Base-by-base conservation (phyloP, 306 rosid species). In the Lagenaria siceraria region DNA sequence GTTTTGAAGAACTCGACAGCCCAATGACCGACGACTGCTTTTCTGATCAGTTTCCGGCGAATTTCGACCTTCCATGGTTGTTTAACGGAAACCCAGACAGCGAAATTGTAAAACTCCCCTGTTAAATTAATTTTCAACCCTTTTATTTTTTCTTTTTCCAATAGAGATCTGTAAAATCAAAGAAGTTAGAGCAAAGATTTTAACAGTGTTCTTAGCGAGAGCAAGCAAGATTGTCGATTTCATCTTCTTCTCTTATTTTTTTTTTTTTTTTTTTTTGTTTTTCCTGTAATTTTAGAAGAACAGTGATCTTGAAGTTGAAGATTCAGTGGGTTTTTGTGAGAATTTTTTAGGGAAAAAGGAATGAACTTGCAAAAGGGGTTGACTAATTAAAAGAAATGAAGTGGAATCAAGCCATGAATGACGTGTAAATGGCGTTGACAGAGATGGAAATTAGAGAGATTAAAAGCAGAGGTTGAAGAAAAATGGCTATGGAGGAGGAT, bases 1-100 rank as follows among this genome's bases (percentile, higher is more conserved):
- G 90, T 19, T 85, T 91, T 63, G 97, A 91, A 22, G 97, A 89
- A 22, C 80, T 94, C 15, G 87, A 82, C 7, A 64, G 88, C 36
- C 81, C 87, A 58, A 52, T 8, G 5, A 13, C 80, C 73, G 96
- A 82, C 78, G 98, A 88, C 10, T 84, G 78, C 80, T 87, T 87
- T 49, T 29, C 79, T 64, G 98, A 91, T 51, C 82, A 85, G 15
- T 89, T 91, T 14, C 86, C 94, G 27, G 76, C 81, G 22, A 81
- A 62, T 5, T 84, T 87, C 10, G 79, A 81, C 11, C 73, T 87
- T 3, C 85, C 96, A 13, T 94, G 97, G 96, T 76, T 68, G 74
- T 72, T 84, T n/a, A 87, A 77, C 27, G 79, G 27, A 24, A 43
- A 75, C 21, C 65, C 78, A 51, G 77, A 25, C 33, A 24, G 11